phyloP scores from a whole-genome alignment of 192 early-diverging fungal genomes.

The Dimargaris cristalligena region DNA sequence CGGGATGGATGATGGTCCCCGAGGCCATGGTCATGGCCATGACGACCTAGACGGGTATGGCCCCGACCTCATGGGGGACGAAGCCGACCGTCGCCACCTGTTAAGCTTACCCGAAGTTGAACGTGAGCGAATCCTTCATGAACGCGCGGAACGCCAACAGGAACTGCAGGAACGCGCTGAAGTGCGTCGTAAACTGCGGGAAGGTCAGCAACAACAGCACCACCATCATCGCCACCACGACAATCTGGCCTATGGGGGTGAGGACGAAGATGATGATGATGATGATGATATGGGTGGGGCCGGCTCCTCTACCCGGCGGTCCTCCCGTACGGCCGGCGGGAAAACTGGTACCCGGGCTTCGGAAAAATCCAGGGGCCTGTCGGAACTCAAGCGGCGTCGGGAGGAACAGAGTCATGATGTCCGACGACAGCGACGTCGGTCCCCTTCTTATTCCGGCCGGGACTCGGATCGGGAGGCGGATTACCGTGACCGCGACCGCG shows the following conservation, averaged over 20 bases:
- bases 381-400: constrained; percentile 38
- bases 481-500: too few relatives aligned
- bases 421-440: too few relatives aligned
- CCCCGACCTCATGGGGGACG: constrained; percentile 55
- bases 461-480: too few relatives aligned
- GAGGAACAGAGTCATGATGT: constrained; percentile 24
- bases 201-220: constrained; percentile 11
- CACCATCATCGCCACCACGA: background rate
- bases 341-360: constrained; percentile 27
- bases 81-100: constrained; percentile 39
- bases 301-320: background rate
- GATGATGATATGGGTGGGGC: constrained; percentile 10
- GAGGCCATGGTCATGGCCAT: constrained; percentile 17
- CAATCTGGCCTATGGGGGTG: too few relatives aligned
- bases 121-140: constrained; percentile 55
- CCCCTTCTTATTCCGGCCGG: too few relatives aligned
- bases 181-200: constrained; percentile 21
- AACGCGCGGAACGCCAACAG: constrained; percentile 46
- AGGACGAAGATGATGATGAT: constrained; percentile 2
- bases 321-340: too few relatives aligned
- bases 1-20: constrained; percentile 11
- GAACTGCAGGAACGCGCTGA: constrained; percentile 24
- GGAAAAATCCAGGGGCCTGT: constrained; percentile 22
- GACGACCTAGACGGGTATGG: constrained; percentile 49
- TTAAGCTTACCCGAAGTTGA: constrained; percentile 50